phyloP scores from a whole-genome alignment of 2,329 filamentous ascomycete species.

The Thermomyces lanuginosus region DNA sequence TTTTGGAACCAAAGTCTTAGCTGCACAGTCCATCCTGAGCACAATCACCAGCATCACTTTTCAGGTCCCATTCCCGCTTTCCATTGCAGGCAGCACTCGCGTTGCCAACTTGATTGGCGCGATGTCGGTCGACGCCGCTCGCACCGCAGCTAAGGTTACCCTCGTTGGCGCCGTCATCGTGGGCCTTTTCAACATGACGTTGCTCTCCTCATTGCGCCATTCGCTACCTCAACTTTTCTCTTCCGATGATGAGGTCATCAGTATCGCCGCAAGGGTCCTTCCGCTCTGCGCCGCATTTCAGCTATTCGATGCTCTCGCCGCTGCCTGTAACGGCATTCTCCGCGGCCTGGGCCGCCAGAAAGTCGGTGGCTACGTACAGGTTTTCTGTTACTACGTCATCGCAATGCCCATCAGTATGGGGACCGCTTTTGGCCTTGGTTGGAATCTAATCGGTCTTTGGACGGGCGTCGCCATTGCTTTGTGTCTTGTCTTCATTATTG shows the following conservation, averaged over 20 bases:
- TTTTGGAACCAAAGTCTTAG: conserved; percentile 62
- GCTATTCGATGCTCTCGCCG: conserved; percentile 66
- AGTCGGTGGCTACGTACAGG: conserved; percentile 74
- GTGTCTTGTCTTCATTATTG: conserved; percentile 37
- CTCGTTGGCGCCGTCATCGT: conserved; percentile 51
- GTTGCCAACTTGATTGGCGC: conserved; percentile 88
- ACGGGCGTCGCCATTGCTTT: conserved; percentile 59
- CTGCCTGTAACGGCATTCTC: conserved; percentile 68
- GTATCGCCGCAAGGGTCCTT: conserved; percentile 51
- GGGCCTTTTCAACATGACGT: conserved; percentile 60
- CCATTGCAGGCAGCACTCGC: conserved; percentile 73
- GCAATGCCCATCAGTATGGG: conserved; percentile 72
- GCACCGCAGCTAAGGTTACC: conserved; percentile 61
- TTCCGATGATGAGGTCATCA: conserved; percentile 52
- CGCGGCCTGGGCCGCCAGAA: conserved; percentile 77
- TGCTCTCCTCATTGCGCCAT: conserved; percentile 53
- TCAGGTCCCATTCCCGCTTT: conserved; percentile 82
- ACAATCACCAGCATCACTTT: conserved; percentile 68
- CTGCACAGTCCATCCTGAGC: conserved; percentile 72
- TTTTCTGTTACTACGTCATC: conserved; percentile 72
- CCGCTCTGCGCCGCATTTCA: conserved; percentile 80
- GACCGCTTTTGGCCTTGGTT: conserved; percentile 58
- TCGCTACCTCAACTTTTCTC: conserved; percentile 66
- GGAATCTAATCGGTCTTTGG: conserved; percentile 73
- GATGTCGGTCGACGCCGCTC: conserved; percentile 62